phyloP scores from a whole-genome alignment of 1,284 basidiomycete genomes.

The Irpex sp. region DNA sequence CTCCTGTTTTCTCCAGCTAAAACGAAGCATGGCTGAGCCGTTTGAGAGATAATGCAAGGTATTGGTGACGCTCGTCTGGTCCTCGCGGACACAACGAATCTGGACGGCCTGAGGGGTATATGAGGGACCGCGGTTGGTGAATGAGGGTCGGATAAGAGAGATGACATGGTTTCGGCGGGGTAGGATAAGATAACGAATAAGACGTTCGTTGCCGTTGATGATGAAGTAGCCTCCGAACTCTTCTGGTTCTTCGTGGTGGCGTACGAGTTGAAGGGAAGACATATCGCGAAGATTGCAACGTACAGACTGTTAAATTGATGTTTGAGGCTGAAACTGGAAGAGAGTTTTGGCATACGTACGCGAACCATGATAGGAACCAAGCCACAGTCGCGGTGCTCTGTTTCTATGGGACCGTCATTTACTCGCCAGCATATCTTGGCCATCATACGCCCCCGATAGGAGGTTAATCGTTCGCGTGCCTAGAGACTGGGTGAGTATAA shows the following conservation, averaged over 20 bases:
- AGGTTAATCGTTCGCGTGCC: slow-evolving; percentile 89
- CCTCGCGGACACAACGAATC: slow-evolving; percentile 89
- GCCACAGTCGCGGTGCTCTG: slow-evolving; percentile 85
- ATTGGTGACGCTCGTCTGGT: slow-evolving; percentile 92
- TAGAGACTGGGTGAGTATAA: slow-evolving; percentile 26
- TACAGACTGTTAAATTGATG: slow-evolving; percentile 57
- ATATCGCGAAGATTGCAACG: slow-evolving; percentile 88
- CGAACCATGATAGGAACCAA: slow-evolving; percentile 95
- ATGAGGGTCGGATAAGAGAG: slow-evolving; percentile 81
- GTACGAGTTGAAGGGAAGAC: slow-evolving; percentile 83
- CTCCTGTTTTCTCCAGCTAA: slow-evolving; percentile 98
- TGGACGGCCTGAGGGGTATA: slow-evolving; percentile 94
- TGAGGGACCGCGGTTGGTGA: slow-evolving; percentile 87
- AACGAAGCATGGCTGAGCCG: slow-evolving; percentile 92
- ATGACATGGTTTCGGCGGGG: slow-evolving; percentile 88
- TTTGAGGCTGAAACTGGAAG: not conserved
- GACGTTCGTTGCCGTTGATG: slow-evolving; percentile 98
- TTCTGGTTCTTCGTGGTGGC: slow-evolving; percentile 92
- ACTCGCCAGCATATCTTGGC: slow-evolving; percentile 87
- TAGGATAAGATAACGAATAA: slow-evolving; percentile 95
- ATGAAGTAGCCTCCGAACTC: slow-evolving; percentile 99
- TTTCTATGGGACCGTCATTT: slow-evolving; percentile 65
- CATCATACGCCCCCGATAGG: slow-evolving; percentile 91
- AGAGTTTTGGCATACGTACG: slow-evolving; percentile 44
- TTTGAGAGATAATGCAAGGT: slow-evolving; percentile 96